These are phyloP conservation scores for Croton setiger DNA, from an alignment of 441 rosid genomes.

Conservation along the genomic window DNA sequence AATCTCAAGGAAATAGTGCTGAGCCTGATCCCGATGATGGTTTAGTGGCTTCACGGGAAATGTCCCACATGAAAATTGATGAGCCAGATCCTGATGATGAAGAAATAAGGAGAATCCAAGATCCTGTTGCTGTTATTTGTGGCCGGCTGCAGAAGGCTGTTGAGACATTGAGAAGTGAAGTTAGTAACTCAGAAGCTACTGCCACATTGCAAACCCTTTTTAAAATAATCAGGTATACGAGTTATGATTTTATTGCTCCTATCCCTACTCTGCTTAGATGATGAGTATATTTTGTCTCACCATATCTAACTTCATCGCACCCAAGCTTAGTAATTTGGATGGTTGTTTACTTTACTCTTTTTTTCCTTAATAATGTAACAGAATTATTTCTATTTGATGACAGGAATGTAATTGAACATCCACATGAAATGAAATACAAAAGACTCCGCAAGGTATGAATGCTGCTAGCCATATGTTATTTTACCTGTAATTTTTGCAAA, in stretches of 20 bases:
- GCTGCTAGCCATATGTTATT: not conserved
- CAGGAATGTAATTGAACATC: conserved; percentile 85
- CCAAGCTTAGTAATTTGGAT: not conserved
- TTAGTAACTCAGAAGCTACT: conserved; percentile 40
- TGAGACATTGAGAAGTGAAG: conserved; percentile 49
- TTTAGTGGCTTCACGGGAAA: conserved; percentile 24
- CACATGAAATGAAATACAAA: conserved; percentile 64
- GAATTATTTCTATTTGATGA: conserved; percentile 9
- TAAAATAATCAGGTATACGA: conserved; percentile 64
- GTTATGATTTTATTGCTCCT: conserved; percentile 5
- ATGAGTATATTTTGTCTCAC: not conserved
- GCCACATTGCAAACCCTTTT: conserved; percentile 59
- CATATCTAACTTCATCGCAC: not conserved
- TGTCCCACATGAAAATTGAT: conserved; percentile 41
- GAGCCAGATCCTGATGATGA: conserved; percentile 80
- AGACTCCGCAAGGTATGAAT: conserved; percentile 73
- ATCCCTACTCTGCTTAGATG: not conserved
- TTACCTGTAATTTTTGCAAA: not conserved
- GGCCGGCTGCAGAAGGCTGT: conserved; percentile 68
- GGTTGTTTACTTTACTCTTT: not conserved
- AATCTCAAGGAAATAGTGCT: conserved; percentile 23
- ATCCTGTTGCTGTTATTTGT: conserved; percentile 61
- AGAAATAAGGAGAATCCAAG: conserved; percentile 78
- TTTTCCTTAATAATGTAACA: conserved; percentile 10
- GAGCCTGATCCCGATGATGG: conserved; percentile 44